A percentile compares a stretch with the other conserved stretches of the same genome.
These are phyloP conservation scores for Podaxis pistillaris DNA, from an alignment of 768 basidiomycete genomes.

Conservation along the genomic window DNA sequence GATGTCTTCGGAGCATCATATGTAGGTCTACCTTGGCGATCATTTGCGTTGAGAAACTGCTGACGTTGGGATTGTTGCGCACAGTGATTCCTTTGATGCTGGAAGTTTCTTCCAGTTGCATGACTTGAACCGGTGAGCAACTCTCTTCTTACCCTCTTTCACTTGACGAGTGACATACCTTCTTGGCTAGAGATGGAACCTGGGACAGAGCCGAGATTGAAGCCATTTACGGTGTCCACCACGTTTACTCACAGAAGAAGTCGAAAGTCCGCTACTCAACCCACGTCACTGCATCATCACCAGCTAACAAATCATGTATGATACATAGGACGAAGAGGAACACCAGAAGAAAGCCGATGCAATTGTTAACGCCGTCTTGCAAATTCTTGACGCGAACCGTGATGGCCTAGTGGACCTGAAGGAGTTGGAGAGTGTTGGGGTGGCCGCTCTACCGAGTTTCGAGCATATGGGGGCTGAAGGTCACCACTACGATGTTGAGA, in stretches of 20 bases:
- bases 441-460: slow-evolving; percentile 80
- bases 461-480: slow-evolving; percentile 84
- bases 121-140: slow-evolving; percentile 76
- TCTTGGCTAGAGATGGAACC: slow-evolving; percentile 59
- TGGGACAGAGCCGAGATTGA: slow-evolving; percentile 91
- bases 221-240: slow-evolving; percentile 95
- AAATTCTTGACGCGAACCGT: slow-evolving; percentile 65
- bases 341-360: slow-evolving; percentile 80
- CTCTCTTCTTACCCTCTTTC: not conserved
- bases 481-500: slow-evolving; percentile 91
- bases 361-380: slow-evolving; percentile 71
- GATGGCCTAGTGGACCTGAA: slow-evolving; percentile 70
- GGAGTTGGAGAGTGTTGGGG: slow-evolving; percentile 72
- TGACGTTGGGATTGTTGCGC: slow-evolving; percentile 1
- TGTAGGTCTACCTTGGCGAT: slow-evolving; percentile 40
- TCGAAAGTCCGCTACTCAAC: slow-evolving; percentile 48
- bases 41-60: not conserved
- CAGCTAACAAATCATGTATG: not conserved
- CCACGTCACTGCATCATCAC: not conserved
- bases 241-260: slow-evolving; percentile 82
- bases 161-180: slow-evolving; percentile 2
- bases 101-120: slow-evolving; percentile 94
- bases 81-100: slow-evolving; percentile 77
- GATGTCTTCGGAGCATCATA: slow-evolving; percentile 91
- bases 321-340: slow-evolving; percentile 67